Evolutionary conservation across 306 rosid genomes (phyloP).

Genomic region (Mimosa pudica): DNA sequence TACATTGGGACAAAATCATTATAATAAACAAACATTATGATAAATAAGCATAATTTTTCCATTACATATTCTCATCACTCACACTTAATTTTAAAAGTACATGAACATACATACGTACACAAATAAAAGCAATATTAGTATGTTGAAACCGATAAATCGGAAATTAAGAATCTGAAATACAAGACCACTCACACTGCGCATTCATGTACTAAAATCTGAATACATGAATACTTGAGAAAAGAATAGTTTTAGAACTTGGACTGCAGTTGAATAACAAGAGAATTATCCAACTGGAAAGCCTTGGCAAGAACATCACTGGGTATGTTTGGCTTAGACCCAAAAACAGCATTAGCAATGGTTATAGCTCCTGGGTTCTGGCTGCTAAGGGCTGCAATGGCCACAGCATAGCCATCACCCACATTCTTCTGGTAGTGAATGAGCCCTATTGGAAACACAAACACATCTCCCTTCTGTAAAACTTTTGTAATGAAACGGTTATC

Average conservation of each 20-base stretch:
- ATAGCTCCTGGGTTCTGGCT: constrained; percentile 44
- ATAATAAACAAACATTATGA: too few relatives aligned
- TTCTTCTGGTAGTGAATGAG: constrained; percentile 48
- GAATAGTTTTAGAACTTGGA: constrained; percentile 39
- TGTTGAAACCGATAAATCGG: too few relatives aligned
- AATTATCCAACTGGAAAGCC: constrained; percentile 26
- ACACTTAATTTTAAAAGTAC: too few relatives aligned
- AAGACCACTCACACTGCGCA: too few relatives aligned
- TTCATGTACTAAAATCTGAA: too few relatives aligned
- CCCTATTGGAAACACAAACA: constrained; percentile 48
- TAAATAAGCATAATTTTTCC: too few relatives aligned
- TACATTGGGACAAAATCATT: too few relatives aligned
- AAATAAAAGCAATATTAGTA: too few relatives aligned
- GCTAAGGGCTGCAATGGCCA: constrained; percentile 48
- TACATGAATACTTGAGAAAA: too few relatives aligned
- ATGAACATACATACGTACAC: too few relatives aligned
- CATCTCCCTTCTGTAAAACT: constrained; percentile 42
- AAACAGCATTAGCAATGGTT: constrained; percentile 42
- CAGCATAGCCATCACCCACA: constrained; percentile 30
- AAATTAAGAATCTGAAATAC: too few relatives aligned
- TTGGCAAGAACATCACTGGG: constrained; percentile 27
- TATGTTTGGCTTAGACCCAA: constrained; percentile 39
- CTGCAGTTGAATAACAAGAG: constrained; percentile 13
- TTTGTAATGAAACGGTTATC: constrained; percentile 35
- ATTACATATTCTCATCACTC: too few relatives aligned